These are phyloP conservation scores for Carpinus fangiana DNA, from an alignment of 306 rosid species.

Conservation along the genomic window DNA sequence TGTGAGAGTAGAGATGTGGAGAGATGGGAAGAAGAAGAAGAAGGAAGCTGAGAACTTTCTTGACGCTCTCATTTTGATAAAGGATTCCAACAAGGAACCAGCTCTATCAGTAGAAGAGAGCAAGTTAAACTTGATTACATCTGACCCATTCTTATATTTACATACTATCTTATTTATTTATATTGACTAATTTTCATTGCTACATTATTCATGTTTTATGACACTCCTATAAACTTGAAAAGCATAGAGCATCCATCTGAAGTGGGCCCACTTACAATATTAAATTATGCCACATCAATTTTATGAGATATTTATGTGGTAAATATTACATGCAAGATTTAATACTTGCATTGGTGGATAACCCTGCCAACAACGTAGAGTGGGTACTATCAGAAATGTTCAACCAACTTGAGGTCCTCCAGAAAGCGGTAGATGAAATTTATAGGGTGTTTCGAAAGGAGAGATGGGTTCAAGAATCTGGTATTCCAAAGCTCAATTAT, in stretches of 20 bases:
- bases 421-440: slow-evolving; percentile 35
- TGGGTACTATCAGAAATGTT: slow-evolving; percentile 50
- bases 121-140: background rate
- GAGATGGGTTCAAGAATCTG: slow-evolving; percentile 40
- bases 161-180: too few species aligned
- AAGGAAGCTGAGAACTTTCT: slow-evolving; percentile 34
- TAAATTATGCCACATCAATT: too few species aligned
- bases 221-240: too few species aligned
- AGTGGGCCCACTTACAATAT: too few species aligned
- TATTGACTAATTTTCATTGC: too few species aligned
- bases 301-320: too few species aligned
- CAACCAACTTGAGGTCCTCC: slow-evolving; percentile 33
- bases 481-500: slow-evolving; percentile 42
- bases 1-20: slow-evolving; percentile 37
- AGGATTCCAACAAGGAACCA: slow-evolving; percentile 26
- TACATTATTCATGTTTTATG: too few species aligned
- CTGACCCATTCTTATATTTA: too few species aligned
- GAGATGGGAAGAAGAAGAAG: slow-evolving; percentile 29
- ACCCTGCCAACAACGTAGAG: slow-evolving; percentile 40
- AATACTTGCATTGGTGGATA: slow-evolving; percentile 37
- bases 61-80: slow-evolving; percentile 42
- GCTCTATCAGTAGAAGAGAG: slow-evolving; percentile 39
- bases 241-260: too few species aligned
- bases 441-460: slow-evolving; percentile 36
- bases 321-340: slow-evolving; percentile 31